Conservation (phyloP, 176 grass and related monocot species). For the Paspalum vaginatum region DNA sequence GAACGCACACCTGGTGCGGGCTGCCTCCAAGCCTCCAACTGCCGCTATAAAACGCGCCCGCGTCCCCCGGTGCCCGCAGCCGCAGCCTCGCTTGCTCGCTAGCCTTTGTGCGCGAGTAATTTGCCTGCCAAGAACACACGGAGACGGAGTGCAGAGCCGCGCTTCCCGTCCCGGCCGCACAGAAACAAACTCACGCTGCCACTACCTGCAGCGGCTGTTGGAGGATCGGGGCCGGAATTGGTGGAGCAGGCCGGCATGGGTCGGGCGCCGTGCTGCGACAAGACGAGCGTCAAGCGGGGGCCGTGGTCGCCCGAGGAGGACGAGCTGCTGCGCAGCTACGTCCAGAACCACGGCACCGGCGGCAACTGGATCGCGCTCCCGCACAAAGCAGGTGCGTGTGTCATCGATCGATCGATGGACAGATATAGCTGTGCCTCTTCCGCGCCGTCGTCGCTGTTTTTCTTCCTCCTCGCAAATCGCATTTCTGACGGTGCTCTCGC, state of each 20-base stretch:
- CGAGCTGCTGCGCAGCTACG: slow-evolving; percentile 69
- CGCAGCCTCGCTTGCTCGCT: background rate
- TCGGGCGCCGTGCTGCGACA: slow-evolving; percentile 93
- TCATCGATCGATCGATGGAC: too few relatives aligned
- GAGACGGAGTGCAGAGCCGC: too few relatives aligned
- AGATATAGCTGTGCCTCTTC: too few relatives aligned
- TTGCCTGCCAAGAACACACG: slow-evolving; percentile 3
- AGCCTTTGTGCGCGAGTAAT: background rate
- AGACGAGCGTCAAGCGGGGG: slow-evolving; percentile 81
- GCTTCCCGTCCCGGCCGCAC: background rate
- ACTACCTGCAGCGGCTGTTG: background rate
- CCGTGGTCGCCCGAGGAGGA: slow-evolving; percentile 97
- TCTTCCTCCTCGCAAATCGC: background rate
- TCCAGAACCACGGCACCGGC: slow-evolving; percentile 63
- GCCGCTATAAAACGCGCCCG: slow-evolving; percentile 44
- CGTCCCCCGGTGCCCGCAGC: background rate
- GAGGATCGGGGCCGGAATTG: too few relatives aligned
- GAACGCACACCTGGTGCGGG: background rate
- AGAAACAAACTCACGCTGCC: background rate
- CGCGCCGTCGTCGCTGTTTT: background rate
- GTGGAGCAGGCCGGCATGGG: slow-evolving; percentile 47
- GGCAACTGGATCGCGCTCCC: slow-evolving; percentile 95
- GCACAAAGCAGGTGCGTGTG: slow-evolving; percentile 84
- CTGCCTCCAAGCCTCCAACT: background rate
- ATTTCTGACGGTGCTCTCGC: background rate